Percentiles rank a stretch among this genome's conserved stretches.
phyloP scores from a whole-genome alignment of 345 rosid species.

The Rhodomyrtus tomentosa region DNA sequence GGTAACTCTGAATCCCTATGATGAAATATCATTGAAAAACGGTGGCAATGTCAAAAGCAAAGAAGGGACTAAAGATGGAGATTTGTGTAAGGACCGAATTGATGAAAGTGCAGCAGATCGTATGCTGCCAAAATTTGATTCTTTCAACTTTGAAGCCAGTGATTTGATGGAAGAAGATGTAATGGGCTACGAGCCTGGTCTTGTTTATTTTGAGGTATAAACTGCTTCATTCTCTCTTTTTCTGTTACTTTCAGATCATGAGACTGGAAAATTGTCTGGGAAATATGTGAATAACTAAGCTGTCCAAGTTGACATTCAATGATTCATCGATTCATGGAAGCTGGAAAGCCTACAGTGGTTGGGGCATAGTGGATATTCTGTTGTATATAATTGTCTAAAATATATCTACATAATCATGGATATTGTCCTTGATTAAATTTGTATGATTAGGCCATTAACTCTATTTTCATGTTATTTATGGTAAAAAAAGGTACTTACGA shows the following conservation, averaged over 20 bases:
- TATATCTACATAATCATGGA: background rate
- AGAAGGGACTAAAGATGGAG: slow-evolving; percentile 4
- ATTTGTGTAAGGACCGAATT: slow-evolving; percentile 4
- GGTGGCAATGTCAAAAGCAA: slow-evolving; percentile 7
- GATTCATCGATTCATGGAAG: background rate
- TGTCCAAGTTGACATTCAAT: background rate
- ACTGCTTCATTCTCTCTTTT: background rate
- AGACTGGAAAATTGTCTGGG: background rate
- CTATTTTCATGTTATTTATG: background rate
- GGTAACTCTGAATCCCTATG: slow-evolving; percentile 86
- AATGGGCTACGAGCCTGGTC: slow-evolving; percentile 70
- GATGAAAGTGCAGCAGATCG: slow-evolving; percentile 6
- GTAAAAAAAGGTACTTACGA: background rate
- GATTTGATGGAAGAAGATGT: slow-evolving; percentile 88
- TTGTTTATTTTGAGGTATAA: slow-evolving; percentile 81
- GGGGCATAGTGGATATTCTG: background rate
- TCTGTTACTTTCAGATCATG: background rate
- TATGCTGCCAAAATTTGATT: slow-evolving; percentile 45
- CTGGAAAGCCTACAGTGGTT: background rate
- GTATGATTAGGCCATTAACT: background rate
- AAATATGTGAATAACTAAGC: background rate
- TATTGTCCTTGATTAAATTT: background rate
- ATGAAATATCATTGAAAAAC: slow-evolving; percentile 28
- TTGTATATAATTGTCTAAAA: background rate
- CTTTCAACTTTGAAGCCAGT: slow-evolving; percentile 51